phyloP scores from a whole-genome alignment of 768 basidiomycete genomes.

The Melanogaster broomeanus region DNA sequence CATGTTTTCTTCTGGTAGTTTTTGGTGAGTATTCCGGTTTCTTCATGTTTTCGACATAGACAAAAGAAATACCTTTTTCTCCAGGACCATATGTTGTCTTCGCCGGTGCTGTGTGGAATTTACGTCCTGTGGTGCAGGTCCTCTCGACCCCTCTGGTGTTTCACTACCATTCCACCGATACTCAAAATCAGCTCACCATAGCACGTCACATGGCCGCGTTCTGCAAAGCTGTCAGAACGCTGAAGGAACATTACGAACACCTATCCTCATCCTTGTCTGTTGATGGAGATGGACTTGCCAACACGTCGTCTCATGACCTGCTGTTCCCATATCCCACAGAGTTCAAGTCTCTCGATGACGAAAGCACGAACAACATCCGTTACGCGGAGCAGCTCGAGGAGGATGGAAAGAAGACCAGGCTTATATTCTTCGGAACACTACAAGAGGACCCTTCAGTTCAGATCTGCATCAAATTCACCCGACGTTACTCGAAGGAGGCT shows the following conservation, averaged over 20 bases:
- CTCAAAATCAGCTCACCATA: neutral
- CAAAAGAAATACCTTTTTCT: neutral
- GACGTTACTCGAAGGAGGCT: slow-evolving; percentile 24
- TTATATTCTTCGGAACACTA: slow-evolving; percentile 12
- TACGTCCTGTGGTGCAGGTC: slow-evolving; percentile 24
- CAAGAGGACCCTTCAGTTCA: neutral
- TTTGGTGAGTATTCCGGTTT: slow-evolving; percentile 18
- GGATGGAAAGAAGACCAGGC: neutral
- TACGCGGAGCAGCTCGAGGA: slow-evolving; percentile 10
- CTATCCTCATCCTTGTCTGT: neutral
- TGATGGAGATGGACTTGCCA: neutral
- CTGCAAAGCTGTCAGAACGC: neutral
- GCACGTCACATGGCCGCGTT: neutral
- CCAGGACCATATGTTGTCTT: slow-evolving; percentile 29
- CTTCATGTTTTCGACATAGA: no score
- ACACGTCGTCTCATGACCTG: neutral
- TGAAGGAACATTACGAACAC: neutral
- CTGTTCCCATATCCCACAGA: slow-evolving; percentile 6
- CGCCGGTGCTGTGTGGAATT: slow-evolving; percentile 26
- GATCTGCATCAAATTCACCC: slow-evolving; percentile 33
- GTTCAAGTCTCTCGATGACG: slow-evolving; percentile 11
- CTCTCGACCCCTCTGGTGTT: slow-evolving; percentile 26
- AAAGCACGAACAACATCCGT: slow-evolving; percentile 6
- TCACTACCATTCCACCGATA: slow-evolving; percentile 22
- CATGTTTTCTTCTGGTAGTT: slow-evolving; percentile 18